Percentiles rank a stretch among this genome's conserved stretches.
Evolutionary conservation across 805 yeast genomes (phyloP).

Genomic region (Pichia scutulata): DNA sequence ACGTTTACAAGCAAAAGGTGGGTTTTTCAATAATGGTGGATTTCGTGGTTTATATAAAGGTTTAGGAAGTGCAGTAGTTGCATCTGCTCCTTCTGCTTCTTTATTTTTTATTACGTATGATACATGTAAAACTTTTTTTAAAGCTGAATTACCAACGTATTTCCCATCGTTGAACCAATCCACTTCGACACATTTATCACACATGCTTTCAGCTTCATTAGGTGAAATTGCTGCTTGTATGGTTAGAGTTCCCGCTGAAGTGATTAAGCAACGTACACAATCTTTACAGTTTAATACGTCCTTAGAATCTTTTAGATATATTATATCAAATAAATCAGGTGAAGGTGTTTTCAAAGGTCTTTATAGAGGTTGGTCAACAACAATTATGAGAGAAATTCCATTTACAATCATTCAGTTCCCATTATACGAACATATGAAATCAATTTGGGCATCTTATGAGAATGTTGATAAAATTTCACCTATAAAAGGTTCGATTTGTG

Average conservation of each 20-base stretch:
- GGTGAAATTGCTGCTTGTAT: slow-evolving; percentile 93
- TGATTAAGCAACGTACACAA: slow-evolving; percentile 91
- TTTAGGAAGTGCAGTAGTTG: slow-evolving; percentile 85
- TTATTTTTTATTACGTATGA: slow-evolving; percentile 82
- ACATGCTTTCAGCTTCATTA: slow-evolving; percentile 79
- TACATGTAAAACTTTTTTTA: slow-evolving; percentile 41
- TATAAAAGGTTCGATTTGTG: slow-evolving; percentile 75
- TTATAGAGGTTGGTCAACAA: slow-evolving; percentile 89
- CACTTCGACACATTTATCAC: slow-evolving; percentile 40
- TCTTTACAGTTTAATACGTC: slow-evolving; percentile 54
- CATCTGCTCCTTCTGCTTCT: slow-evolving; percentile 87
- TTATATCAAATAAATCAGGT: slow-evolving; percentile 58
- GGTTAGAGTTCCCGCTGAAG: slow-evolving; percentile 95
- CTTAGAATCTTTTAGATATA: slow-evolving; percentile 53
- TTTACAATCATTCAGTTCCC: slow-evolving; percentile 96
- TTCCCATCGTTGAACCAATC: slow-evolving; percentile 14
- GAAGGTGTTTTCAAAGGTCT: slow-evolving; percentile 75
- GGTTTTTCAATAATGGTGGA: slow-evolving; percentile 89
- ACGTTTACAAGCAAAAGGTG: slow-evolving; percentile 90
- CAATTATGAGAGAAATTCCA: slow-evolving; percentile 93
- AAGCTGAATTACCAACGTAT: slow-evolving; percentile 15
- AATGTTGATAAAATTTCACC: slow-evolving; percentile 43
- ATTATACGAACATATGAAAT: slow-evolving; percentile 75
- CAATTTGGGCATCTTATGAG: slow-evolving; percentile 40
- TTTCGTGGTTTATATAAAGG: slow-evolving; percentile 89